These are phyloP conservation scores for Aspergillus heteromorphus DNA, from an alignment of 495 filamentous ascomycete genomes.

Conservation along the genomic window DNA sequence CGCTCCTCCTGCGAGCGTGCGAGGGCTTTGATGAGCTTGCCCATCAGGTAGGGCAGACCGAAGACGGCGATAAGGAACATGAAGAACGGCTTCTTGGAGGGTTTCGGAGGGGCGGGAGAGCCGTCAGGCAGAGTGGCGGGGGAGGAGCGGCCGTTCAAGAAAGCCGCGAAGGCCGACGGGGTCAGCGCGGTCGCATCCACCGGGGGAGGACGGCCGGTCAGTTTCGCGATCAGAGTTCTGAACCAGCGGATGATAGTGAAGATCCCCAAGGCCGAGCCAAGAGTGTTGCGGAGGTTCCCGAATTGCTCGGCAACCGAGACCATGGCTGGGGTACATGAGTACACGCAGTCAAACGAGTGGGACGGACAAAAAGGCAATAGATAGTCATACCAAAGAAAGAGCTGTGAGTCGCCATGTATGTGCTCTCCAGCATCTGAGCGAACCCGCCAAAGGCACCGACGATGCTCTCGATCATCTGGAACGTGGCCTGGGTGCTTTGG, in stretches of 20 bases:
- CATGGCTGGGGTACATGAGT: slow-evolving; percentile 63
- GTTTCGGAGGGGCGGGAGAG: slow-evolving; percentile 54
- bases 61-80: slow-evolving; percentile 95
- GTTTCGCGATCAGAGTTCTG: slow-evolving; percentile 79
- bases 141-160: slow-evolving; percentile 51
- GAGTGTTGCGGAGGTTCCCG: slow-evolving; percentile 83
- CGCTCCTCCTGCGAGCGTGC: slow-evolving; percentile 76
- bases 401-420: slow-evolving; percentile 99
- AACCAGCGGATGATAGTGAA: slow-evolving; percentile 95
- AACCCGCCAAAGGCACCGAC: slow-evolving; percentile 97
- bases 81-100: slow-evolving; percentile 89
- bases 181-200: slow-evolving; percentile 82
- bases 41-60: slow-evolving; percentile 92
- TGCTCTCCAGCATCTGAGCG: slow-evolving; percentile 98
- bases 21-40: slow-evolving; percentile 81
- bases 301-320: slow-evolving; percentile 97
- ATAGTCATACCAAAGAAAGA: slow-evolving; percentile 86
- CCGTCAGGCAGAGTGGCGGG: slow-evolving; percentile 49
- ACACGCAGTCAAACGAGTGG: slow-evolving; percentile 9
- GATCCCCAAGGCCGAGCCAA: slow-evolving; percentile 91
- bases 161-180: slow-evolving; percentile 81
- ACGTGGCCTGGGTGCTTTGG: slow-evolving; percentile 92
- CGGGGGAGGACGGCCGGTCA: slow-evolving; percentile 90
- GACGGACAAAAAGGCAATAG: not conserved
- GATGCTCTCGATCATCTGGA: slow-evolving; percentile 97